These are phyloP conservation scores for Eucalyptus camaldulensis DNA, from an alignment of 345 rosid genomes.

Conservation along the genomic window DNA sequence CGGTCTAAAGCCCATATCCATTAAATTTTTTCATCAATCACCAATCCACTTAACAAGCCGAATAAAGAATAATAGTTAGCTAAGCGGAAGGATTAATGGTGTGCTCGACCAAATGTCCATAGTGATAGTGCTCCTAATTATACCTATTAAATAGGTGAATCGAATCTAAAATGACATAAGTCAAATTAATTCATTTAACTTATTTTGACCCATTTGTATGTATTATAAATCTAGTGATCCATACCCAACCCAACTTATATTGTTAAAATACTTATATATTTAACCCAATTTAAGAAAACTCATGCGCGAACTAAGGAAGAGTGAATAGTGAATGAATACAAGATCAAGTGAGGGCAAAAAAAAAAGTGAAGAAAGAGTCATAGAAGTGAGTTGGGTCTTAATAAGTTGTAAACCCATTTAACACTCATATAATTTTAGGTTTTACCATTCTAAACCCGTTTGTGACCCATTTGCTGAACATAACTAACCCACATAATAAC, in stretches of 20 bases:
- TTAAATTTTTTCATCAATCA: neutral
- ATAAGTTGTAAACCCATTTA: neutral
- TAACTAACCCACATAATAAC: neutral
- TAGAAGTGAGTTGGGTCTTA: neutral
- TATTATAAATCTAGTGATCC: too few species aligned
- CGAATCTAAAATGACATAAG: too few species aligned
- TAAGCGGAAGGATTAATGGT: neutral
- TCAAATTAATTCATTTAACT: too few species aligned
- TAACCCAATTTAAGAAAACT: neutral
- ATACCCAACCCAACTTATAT: neutral
- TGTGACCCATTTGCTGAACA: neutral
- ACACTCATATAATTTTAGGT: neutral
- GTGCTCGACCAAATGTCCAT: neutral
- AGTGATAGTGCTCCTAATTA: neutral
- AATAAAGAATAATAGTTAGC: neutral
- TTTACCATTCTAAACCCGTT: neutral
- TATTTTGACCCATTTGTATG: neutral
- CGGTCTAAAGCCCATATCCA: neutral
- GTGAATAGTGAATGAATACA: neutral
- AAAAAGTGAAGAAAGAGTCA: neutral
- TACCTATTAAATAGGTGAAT: neutral
- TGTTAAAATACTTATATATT: neutral
- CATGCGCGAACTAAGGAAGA: neutral
- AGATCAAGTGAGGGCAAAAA: too few species aligned
- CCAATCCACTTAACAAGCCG: neutral